Percentiles rank a stretch among this genome's conserved stretches.
Evolutionary conservation across 1,284 basidiomycete species (phyloP).

Genomic region (Ustilago trichophora): DNA sequence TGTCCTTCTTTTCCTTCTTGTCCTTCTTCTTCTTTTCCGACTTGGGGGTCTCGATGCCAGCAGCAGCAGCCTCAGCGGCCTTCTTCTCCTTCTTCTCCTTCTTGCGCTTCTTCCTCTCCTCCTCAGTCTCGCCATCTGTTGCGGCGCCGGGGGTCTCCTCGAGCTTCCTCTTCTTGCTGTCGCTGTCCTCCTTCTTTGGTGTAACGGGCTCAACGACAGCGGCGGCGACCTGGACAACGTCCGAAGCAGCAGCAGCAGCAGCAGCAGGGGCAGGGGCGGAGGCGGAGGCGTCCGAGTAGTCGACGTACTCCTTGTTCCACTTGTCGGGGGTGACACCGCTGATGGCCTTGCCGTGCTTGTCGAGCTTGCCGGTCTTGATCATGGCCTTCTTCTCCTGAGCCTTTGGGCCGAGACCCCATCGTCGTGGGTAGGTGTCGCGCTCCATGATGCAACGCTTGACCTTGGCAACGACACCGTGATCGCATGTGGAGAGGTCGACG

Average conservation of each 20-base stretch:
- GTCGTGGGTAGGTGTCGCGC: constrained; percentile 94
- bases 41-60: constrained; percentile 46
- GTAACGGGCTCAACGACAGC: constrained; percentile 39
- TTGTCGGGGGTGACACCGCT: constrained; percentile 88
- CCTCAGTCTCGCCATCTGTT: constrained; percentile 58
- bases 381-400: constrained; percentile 96
- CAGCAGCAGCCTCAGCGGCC: constrained; percentile 52
- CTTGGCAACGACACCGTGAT: constrained; percentile 98
- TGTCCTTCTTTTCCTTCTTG: constrained; percentile 60
- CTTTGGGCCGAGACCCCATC: constrained; percentile 97
- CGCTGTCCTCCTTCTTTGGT: constrained; percentile 47
- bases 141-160: constrained; percentile 50
- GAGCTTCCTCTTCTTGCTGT: constrained; percentile 69
- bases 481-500: constrained; percentile 95
- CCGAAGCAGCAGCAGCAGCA: constrained; percentile 41
- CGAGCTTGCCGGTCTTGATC: constrained; percentile 82
- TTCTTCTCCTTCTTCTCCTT: constrained; percentile 67
- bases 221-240: constrained; percentile 26
- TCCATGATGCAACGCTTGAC: constrained; percentile 99
- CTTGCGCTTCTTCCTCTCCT: constrained; percentile 65
- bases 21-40: constrained; percentile 60
- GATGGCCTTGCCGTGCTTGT: constrained; percentile 92
- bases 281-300: constrained; percentile 74
- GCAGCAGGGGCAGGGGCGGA: constrained; percentile 63
- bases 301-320: constrained; percentile 92